A percentile compares a stretch with the other conserved stretches of the same genome.
These are phyloP conservation scores for Penicillium subrubescens DNA, from an alignment of 495 filamentous ascomycete species.

Conservation along the genomic window DNA sequence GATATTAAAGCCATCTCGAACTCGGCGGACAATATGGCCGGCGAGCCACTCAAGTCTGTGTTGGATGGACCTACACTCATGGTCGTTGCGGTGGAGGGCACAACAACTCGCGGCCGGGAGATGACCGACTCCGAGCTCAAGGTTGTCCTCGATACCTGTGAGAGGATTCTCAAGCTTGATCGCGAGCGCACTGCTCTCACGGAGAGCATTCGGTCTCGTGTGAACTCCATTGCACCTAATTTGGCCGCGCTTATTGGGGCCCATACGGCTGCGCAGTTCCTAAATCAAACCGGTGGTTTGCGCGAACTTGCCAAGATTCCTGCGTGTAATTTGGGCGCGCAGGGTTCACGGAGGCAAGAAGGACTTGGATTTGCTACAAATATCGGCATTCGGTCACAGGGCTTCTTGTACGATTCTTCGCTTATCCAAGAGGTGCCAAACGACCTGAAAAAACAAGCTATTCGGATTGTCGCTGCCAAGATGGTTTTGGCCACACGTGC, in stretches of 20 bases:
- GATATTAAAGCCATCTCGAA: conserved; percentile 75
- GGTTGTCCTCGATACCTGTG: conserved; percentile 74
- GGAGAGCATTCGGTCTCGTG: conserved; percentile 94
- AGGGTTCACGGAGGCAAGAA: conserved; percentile 84
- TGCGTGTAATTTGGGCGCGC: conserved; percentile 85
- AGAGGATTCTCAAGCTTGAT: conserved; percentile 85
- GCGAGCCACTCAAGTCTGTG: conserved; percentile 71
- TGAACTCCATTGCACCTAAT: conserved; percentile 95
- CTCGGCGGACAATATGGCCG: conserved; percentile 72
- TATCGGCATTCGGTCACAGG: conserved; percentile 86
- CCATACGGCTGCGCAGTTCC: conserved; percentile 92
- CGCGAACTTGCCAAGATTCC: conserved; percentile 88
- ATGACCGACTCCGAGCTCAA: conserved; percentile 76
- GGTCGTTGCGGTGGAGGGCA: conserved; percentile 95
- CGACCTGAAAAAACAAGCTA: conserved; percentile 90
- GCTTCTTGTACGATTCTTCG: conserved; percentile 88
- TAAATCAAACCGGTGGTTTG: conserved; percentile 89
- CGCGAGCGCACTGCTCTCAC: conserved; percentile 85
- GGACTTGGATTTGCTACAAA: conserved; percentile 91
- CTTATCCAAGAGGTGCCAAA: conserved; percentile 80
- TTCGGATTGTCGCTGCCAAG: conserved; percentile 93
- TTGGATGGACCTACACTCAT: conserved; percentile 88
- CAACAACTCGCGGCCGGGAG: conserved; percentile 77
- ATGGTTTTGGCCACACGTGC: conserved; percentile 87
- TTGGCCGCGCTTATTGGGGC: conserved; percentile 91